Evolutionary conservation across 257 asterid genomes (phyloP).

Genomic region (Rhazya stricta): DNA sequence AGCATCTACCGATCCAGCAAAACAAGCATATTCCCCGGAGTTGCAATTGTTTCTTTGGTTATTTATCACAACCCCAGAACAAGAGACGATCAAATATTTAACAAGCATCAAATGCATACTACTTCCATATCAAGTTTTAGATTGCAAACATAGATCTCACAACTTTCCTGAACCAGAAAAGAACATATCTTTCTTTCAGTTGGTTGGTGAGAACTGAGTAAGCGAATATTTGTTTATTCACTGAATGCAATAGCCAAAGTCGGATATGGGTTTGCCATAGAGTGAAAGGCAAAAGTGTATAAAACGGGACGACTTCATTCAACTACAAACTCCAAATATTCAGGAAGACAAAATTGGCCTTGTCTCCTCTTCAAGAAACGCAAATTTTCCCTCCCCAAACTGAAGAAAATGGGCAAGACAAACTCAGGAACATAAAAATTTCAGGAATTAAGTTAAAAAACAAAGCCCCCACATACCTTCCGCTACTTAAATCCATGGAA

Average conservation of each 20-base stretch:
- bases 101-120: background rate
- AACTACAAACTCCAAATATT: background rate
- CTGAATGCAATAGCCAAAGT: background rate
- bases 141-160: background rate
- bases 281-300: background rate
- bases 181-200: background rate
- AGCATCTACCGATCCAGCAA: background rate
- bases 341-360: background rate
- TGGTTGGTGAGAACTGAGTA: background rate
- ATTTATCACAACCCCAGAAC: background rate
- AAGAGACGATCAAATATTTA: background rate
- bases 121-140: background rate
- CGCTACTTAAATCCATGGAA: constrained; percentile 3
- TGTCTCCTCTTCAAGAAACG: too few relatives aligned
- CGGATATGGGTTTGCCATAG: background rate
- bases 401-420: constrained; percentile 5
- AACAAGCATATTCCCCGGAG: constrained; percentile 1
- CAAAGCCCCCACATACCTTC: constrained; percentile 15
- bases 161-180: background rate
- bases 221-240: background rate
- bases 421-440: background rate
- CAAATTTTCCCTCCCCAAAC: background rate
- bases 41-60: background rate
- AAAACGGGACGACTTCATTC: background rate
- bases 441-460: constrained; percentile 7